Percentiles rank a stretch among this genome's conserved stretches.
These are phyloP conservation scores for Candida hispaniensis DNA, from an alignment of 805 yeast genomes.

Conservation along the genomic window DNA sequence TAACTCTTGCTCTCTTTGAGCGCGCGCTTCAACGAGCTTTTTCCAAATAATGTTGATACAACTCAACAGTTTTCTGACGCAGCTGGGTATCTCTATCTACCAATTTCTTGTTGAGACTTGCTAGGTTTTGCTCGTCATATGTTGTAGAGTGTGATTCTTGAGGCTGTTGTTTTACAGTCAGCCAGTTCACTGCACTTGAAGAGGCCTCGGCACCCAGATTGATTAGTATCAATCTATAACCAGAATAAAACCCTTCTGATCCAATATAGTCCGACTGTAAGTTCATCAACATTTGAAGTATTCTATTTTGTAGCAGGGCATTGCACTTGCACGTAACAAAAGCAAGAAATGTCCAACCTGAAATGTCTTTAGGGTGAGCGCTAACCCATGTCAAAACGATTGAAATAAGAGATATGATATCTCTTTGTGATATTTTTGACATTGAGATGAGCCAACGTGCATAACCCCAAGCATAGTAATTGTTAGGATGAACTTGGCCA, in stretches of 20 bases:
- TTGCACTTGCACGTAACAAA: constrained; percentile 8
- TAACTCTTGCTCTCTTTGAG: no score
- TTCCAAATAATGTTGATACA: no score
- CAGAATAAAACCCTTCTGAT: constrained; percentile 22
- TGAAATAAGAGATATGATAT: constrained; percentile 17
- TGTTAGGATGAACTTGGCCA: constrained; percentile 34
- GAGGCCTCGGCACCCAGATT: no score
- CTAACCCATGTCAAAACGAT: constrained; percentile 3
- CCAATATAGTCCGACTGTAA: constrained; percentile 16
- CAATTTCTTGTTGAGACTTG: no score
- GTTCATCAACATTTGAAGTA: constrained; percentile 2
- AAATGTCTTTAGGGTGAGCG: constrained; percentile 26
- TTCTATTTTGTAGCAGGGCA: constrained; percentile 1
- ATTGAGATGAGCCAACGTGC: constrained; percentile 27
- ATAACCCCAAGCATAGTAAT: constrained; percentile 41
- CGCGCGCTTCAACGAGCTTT: no score
- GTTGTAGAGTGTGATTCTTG: no score
- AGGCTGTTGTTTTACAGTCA: no score
- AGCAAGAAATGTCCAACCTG: constrained; percentile 28
- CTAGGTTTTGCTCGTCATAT: no score
- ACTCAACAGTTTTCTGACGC: no score
- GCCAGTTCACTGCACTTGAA: no score
- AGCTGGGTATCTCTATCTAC: no score
- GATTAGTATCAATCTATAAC: constrained; percentile 16
- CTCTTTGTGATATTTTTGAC: constrained; percentile 19